Conservation (phyloP, 306 rosid species). For the Prunus dulcis region DNA sequence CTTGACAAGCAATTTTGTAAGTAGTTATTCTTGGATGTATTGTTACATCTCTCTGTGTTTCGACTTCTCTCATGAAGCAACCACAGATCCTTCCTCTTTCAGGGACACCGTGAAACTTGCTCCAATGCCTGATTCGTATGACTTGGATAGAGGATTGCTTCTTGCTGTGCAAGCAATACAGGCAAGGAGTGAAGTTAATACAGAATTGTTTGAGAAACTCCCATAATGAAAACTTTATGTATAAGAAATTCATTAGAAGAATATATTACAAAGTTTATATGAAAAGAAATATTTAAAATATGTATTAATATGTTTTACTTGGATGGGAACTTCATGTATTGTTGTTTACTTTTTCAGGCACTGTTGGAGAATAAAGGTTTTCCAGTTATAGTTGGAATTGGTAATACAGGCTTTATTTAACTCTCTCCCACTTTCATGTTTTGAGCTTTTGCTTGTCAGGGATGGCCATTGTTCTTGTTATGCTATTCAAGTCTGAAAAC, state of each 20-base stretch:
- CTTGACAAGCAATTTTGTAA: slow-evolving; percentile 5
- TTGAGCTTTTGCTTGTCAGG: slow-evolving; percentile 13
- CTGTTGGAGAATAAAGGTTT: slow-evolving; percentile 94
- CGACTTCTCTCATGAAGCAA: slow-evolving; percentile 95
- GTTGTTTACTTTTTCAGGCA: slow-evolving; percentile 54
- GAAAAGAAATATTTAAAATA: too few relatives aligned
- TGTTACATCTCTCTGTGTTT: slow-evolving; percentile 23
- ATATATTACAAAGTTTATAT: neutral
- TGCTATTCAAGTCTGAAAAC: neutral
- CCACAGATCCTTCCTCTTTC: slow-evolving; percentile 99
- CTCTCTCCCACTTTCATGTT: slow-evolving; percentile 11
- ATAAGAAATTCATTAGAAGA: neutral
- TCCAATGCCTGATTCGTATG: slow-evolving; percentile 97
- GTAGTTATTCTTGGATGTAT: slow-evolving; percentile 20
- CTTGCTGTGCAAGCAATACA: slow-evolving; percentile 98
- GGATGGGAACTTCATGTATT: slow-evolving; percentile 23
- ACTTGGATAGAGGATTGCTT: slow-evolving; percentile 96
- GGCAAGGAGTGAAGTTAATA: slow-evolving; percentile 46
- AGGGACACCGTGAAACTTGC: slow-evolving; percentile 83
- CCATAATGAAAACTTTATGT: slow-evolving; percentile 18
- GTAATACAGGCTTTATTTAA: slow-evolving; percentile 46
- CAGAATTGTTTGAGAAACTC: slow-evolving; percentile 25
- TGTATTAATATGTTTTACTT: slow-evolving; percentile 1
- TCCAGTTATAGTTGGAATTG: slow-evolving; percentile 96
- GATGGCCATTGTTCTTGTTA: neutral